Base-by-base conservation (phyloP, 768 basidiomycete genomes). In the Leucosporidium scottii region DNA sequence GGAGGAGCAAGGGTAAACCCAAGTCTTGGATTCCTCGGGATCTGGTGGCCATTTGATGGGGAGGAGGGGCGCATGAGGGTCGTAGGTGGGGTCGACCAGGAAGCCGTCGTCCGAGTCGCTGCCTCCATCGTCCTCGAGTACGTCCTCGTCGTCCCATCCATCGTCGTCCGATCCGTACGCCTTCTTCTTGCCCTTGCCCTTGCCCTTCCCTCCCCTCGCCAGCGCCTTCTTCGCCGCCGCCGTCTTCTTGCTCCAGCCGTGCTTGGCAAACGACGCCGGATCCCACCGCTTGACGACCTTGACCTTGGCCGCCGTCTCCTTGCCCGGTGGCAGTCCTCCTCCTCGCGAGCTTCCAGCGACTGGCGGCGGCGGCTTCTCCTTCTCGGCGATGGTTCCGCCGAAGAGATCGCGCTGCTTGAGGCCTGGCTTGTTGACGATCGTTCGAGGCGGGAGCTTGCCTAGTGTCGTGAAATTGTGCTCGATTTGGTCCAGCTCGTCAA, bases 271-370 rank as follows among this genome's bases (percentile, higher is more conserved):
- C 18, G 81, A 85, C 0, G 93, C 91, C 30, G 90, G 87, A 76
- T 98, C 92, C 96, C 96, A 99, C 57, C 54, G 82, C 80, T 94
- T 97, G 1, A 83, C 85, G 77, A 88, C 86, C 25, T 81, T 81
- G 7, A 84, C 81, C 65, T 84, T 84, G 58, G 83, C 82, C 13
- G 7, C 69, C 31, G 56, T 73, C 60, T 54, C 59, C 65, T 84
- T 84, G 58, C 83, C 82, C 20, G 51, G 44, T 59, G 64, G 28
- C 59, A 51, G 54, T 36, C 56, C 34, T 47, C 47, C 23, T 5
- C 15, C 47, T 59, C 67, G 59, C 49, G 59, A 28, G 18, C 64
- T 57, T 17, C 51, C 51, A 9, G 63, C 68, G 12, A 12, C 34
- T 20, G 59, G 28, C 17, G 62, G 65, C 18, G 51, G 49, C 21